Evolutionary conservation across 306 rosid genomes (phyloP).

Genomic region (Quercus cerris): DNA sequence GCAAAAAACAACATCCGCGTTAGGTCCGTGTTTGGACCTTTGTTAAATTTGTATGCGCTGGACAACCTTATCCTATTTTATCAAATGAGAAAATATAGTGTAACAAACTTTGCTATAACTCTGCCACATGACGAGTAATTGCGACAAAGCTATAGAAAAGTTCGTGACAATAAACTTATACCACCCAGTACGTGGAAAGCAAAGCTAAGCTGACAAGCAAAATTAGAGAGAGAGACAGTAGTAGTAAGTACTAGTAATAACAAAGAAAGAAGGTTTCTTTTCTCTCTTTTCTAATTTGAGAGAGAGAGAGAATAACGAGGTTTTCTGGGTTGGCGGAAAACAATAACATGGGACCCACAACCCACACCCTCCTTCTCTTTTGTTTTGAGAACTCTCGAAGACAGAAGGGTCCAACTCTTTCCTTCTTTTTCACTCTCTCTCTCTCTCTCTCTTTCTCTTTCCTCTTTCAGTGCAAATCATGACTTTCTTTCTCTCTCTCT

Average conservation of each 20-base stretch:
- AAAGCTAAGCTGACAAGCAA: not conserved
- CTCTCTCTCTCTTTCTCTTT: not conserved
- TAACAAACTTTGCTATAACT: too few species aligned
- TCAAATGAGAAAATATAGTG: accelerated
- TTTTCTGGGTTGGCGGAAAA: not conserved
- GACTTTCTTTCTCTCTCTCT: not conserved
- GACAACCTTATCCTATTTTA: not conserved
- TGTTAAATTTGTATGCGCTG: not conserved
- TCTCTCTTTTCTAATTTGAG: not conserved
- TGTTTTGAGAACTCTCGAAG: conserved; percentile 22
- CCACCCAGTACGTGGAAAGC: not conserved
- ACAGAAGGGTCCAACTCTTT: not conserved
- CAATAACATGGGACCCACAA: not conserved
- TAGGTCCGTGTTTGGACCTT: not conserved
- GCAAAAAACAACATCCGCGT: not conserved
- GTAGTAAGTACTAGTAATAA: too few species aligned
- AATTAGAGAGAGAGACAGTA: not conserved
- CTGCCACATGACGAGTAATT: too few species aligned
- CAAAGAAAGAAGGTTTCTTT: too few species aligned
- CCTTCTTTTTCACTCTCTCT: not conserved
- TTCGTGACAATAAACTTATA: too few species aligned
- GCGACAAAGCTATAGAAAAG: too few species aligned
- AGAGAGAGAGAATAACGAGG: not conserved
- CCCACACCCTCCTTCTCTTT: conserved; percentile 15
- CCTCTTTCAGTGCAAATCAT: conserved; percentile 3